Conservation (phyloP, 805 yeast species). For the Candida insectorum region DNA sequence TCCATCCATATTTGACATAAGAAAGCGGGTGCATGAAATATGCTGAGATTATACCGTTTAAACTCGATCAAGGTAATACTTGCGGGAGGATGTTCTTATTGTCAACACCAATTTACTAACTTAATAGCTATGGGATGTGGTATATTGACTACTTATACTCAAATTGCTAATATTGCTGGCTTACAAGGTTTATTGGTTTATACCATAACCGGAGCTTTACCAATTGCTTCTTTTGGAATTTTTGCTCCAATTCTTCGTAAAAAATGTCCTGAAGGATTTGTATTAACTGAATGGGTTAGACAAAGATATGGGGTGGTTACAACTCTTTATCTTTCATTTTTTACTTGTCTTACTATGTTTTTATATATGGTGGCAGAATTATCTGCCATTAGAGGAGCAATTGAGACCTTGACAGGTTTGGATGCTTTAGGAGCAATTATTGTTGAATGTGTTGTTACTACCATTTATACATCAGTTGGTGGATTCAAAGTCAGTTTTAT, state of each 20-base stretch:
- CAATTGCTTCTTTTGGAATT: constrained; percentile 77
- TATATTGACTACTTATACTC: constrained; percentile 77
- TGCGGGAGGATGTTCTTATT: constrained; percentile 41
- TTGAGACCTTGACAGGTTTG: constrained; percentile 73
- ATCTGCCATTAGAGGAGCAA: constrained; percentile 73
- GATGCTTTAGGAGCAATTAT: constrained; percentile 78
- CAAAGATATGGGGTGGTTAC: constrained; percentile 72
- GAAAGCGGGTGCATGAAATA: constrained; percentile 12
- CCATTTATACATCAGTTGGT: constrained; percentile 83
- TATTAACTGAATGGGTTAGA: constrained; percentile 92
- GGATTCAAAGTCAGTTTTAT: constrained; percentile 86
- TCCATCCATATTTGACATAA: constrained; percentile 3
- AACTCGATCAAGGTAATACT: constrained; percentile 44
- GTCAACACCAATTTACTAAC: constrained; percentile 11
- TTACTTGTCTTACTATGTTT: constrained; percentile 81
- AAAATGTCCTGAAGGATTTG: constrained; percentile 85
- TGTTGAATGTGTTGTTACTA: constrained; percentile 82
- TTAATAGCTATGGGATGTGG: constrained; percentile 81
- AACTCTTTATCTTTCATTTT: constrained; percentile 71
- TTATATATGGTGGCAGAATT: constrained; percentile 86
- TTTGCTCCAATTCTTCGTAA: constrained; percentile 78
- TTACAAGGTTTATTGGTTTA: constrained; percentile 84
- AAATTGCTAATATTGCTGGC: constrained; percentile 83
- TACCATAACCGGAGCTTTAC: constrained; percentile 74
- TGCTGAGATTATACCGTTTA: constrained; percentile 41